A percentile compares a stretch with the other conserved stretches of the same genome.
These are phyloP conservation scores for Colletotrichum tabaci DNA, from an alignment of 2,329 filamentous ascomycete genomes.

Conservation along the genomic window DNA sequence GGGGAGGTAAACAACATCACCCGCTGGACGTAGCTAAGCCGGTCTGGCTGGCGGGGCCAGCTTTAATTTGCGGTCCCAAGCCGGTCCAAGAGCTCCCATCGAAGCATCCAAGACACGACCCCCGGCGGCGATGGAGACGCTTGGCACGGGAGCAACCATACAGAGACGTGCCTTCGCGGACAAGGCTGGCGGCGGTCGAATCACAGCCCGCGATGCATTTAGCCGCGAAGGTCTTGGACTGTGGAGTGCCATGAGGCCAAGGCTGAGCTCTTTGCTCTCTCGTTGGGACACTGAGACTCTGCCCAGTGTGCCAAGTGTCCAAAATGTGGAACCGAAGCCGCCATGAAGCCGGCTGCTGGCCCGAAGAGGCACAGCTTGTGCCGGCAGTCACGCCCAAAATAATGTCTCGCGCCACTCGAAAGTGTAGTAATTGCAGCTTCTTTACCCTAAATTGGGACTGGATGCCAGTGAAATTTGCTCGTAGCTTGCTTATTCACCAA, in stretches of 20 bases:
- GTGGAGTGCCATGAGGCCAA: conserved; percentile 34
- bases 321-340: conserved; percentile 1
- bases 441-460: not conserved
- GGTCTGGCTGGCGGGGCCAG: not conserved
- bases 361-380: not conserved
- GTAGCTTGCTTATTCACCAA: not conserved
- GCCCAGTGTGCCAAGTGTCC: conserved; percentile 25
- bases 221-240: conserved; percentile 26
- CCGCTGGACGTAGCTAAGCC: not conserved
- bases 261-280: conserved; percentile 11
- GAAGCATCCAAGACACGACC: conserved; percentile 2
- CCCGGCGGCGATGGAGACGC: not conserved
- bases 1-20: not conserved
- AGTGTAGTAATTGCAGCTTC: not conserved
- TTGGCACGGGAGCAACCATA: not conserved
- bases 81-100: conserved; percentile 11
- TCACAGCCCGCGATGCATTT: not conserved
- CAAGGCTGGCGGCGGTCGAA: conserved; percentile 15
- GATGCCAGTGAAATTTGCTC: not conserved
- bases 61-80: conserved; percentile 3
- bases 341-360: not conserved
- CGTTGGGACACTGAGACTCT: conserved; percentile 31
- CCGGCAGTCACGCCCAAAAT: not conserved
- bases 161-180: conserved; percentile 5
- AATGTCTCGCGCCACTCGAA: not conserved